These are phyloP conservation scores for Cercospora sojina DNA, from an alignment of 2,329 filamentous ascomycete species.

Conservation along the genomic window DNA sequence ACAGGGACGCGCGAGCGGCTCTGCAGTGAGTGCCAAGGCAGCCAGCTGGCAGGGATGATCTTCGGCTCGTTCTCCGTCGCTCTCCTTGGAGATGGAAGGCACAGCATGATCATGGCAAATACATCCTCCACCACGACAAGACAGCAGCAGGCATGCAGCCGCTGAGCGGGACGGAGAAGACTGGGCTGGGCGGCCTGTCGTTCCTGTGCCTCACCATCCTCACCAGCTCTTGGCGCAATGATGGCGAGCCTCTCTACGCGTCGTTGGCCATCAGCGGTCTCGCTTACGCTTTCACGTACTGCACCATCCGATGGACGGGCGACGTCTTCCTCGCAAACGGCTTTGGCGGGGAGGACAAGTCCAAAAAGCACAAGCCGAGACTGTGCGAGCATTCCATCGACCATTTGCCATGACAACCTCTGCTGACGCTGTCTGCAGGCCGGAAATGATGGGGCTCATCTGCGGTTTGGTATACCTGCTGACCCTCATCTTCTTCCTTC, in stretches of 20 bases:
- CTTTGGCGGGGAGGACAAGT: constrained; percentile 84
- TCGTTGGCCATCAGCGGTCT: constrained; percentile 83
- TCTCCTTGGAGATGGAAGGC: constrained; percentile 1
- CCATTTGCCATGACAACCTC: constrained; percentile 7
- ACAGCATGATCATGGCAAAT: constrained; percentile 6
- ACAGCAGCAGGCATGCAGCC: constrained; percentile 28
- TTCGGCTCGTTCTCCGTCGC: not conserved
- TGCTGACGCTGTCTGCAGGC: constrained; percentile 50
- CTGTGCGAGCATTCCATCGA: constrained; percentile 55
- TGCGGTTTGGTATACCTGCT: constrained; percentile 91
- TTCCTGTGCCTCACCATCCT: constrained; percentile 71
- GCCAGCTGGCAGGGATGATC: constrained; percentile 7
- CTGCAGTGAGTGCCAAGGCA: constrained; percentile 1
- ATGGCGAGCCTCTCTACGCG: constrained; percentile 85
- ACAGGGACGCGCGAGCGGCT: not conserved
- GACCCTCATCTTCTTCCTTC: constrained; percentile 85
- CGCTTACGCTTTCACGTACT: constrained; percentile 77
- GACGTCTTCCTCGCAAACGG: constrained; percentile 84
- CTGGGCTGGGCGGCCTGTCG: constrained; percentile 62
- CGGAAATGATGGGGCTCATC: constrained; percentile 93
- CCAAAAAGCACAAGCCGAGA: constrained; percentile 71
- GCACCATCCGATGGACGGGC: constrained; percentile 90
- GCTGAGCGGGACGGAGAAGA: constrained; percentile 56
- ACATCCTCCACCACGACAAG: not conserved
- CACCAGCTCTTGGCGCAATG: constrained; percentile 74